Evolutionary conservation across 1,139 yeast genomes (phyloP).

Genomic region (Barnettozyma hawaiiensis): DNA sequence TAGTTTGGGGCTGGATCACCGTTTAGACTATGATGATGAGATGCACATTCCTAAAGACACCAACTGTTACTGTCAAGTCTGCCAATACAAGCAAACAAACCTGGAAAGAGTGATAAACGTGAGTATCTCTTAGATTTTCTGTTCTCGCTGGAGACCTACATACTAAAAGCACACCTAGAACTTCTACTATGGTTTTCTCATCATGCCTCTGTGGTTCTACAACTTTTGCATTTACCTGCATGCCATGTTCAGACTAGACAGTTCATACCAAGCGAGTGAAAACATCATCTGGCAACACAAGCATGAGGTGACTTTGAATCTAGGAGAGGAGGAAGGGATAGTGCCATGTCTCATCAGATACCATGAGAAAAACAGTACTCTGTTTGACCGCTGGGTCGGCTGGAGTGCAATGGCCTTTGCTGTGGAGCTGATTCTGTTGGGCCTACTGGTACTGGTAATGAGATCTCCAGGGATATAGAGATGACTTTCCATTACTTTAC

Average conservation of each 20-base stretch:
- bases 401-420: slow-evolving; percentile 16
- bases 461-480: neutral
- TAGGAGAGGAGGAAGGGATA: slow-evolving; percentile 9
- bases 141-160: no score
- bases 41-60: slow-evolving; percentile 11
- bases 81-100: slow-evolving; percentile 14
- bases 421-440: slow-evolving; percentile 4
- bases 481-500: no score
- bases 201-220: slow-evolving; percentile 17
- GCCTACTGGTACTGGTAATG: slow-evolving; percentile 6
- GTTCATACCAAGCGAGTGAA: slow-evolving; percentile 17
- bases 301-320: slow-evolving; percentile 11
- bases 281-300: slow-evolving; percentile 13
- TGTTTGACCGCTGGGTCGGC: slow-evolving; percentile 17
- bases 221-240: slow-evolving; percentile 12
- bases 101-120: slow-evolving; percentile 14
- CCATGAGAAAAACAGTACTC: slow-evolving; percentile 8
- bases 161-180: no score
- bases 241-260: neutral
- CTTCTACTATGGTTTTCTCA: slow-evolving; percentile 16
- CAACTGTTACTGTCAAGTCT: slow-evolving; percentile 19
- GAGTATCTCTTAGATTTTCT: slow-evolving; percentile 8
- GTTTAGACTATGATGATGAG: slow-evolving; percentile 2
- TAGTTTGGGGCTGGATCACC: slow-evolving; percentile 2
- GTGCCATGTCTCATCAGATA: slow-evolving; percentile 11